These are phyloP conservation scores for Dioscorea alata DNA, from an alignment of 106 monocot genomes.

Conservation along the genomic window DNA sequence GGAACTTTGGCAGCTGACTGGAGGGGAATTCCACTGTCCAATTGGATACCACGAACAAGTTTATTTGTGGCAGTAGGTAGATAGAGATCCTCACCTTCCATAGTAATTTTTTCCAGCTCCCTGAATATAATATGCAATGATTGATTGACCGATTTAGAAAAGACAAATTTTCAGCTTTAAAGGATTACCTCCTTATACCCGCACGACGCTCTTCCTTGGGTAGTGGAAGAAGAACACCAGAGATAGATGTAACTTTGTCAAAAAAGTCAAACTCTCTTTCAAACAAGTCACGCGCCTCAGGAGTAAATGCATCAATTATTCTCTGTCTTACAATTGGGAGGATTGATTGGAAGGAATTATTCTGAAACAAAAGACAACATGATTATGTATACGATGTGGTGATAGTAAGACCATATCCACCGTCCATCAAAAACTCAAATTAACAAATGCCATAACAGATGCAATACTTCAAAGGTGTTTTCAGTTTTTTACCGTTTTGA, in stretches of 20 bases:
- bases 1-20: constrained; percentile 99
- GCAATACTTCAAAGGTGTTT: no score
- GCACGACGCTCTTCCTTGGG: constrained; percentile 95
- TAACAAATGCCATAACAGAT: no score
- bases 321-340: constrained; percentile 61
- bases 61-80: constrained; percentile 91
- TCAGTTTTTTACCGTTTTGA: no score
- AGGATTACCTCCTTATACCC: constrained; percentile 73
- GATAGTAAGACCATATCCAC: no score
- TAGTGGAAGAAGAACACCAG: constrained; percentile 87
- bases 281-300: constrained; percentile 87
- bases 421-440: no score
- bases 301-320: constrained; percentile 83
- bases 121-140: constrained; percentile 20
- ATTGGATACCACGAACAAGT: constrained; percentile 77
- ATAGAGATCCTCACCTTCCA: constrained; percentile 86
- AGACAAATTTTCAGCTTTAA: not conserved
- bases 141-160: not conserved
- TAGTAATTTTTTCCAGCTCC: constrained; percentile 78
- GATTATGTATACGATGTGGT: no score
- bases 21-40: constrained; percentile 97
- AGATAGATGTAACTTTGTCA: constrained; percentile 95
- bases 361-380: constrained; percentile 21
- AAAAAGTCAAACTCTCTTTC: constrained; percentile 94
- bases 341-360: constrained; percentile 59